Evolutionary conservation across 192 early-diverging fungal genomes (phyloP).

Genomic region (Geosiphon pyriformis): DNA sequence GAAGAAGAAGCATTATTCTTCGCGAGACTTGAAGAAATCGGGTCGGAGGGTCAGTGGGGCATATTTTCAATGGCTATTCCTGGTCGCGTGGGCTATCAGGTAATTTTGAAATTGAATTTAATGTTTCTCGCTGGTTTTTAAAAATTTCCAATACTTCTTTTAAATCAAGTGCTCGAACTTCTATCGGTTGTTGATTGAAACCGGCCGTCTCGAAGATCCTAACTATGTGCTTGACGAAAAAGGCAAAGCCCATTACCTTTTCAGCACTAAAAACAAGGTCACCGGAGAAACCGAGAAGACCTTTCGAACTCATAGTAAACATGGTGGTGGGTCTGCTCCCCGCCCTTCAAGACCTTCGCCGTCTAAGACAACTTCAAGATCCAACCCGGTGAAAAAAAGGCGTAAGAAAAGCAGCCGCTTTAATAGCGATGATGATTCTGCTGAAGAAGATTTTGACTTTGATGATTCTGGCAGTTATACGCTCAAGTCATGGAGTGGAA

Average conservation of each 20-base stretch:
- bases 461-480: slow-evolving; percentile 67
- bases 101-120: too few relatives aligned
- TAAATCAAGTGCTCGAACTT: slow-evolving; percentile 95
- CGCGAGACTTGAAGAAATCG: slow-evolving; percentile 75
- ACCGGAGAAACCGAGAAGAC: slow-evolving; percentile 75
- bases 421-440: slow-evolving; percentile 49
- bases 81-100: slow-evolving; percentile 94
- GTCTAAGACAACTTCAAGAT: slow-evolving; percentile 33
- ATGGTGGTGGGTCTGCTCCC: slow-evolving; percentile 35
- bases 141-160: too few relatives aligned
- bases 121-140: too few relatives aligned
- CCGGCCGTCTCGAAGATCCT: slow-evolving; percentile 79
- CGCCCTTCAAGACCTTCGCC: slow-evolving; percentile 11
- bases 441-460: slow-evolving; percentile 57
- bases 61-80: slow-evolving; percentile 94
- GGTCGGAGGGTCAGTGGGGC: slow-evolving; percentile 96
- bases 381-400: slow-evolving; percentile 31
- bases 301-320: slow-evolving; percentile 74
- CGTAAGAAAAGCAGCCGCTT: slow-evolving; percentile 32
- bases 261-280: slow-evolving; percentile 77
- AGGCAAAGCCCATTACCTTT: slow-evolving; percentile 87
- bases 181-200: slow-evolving; percentile 86
- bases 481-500: slow-evolving; percentile 56
- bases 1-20: slow-evolving; percentile 86
- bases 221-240: slow-evolving; percentile 91